phyloP scores from a whole-genome alignment of 768 basidiomycete genomes.

The Plicaturopsis crispa region DNA sequence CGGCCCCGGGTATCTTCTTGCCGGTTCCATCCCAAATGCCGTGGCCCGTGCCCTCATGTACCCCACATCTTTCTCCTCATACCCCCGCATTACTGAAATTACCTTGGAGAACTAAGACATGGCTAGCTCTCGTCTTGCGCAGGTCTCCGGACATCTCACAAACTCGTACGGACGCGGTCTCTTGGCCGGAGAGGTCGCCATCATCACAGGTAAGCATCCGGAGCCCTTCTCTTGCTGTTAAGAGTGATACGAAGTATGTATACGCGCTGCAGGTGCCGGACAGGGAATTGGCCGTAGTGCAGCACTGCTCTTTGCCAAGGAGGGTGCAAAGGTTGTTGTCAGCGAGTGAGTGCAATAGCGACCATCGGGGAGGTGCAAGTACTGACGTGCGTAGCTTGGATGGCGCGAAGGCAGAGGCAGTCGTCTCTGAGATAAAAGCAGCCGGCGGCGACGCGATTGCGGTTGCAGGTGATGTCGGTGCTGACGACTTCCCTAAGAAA shows the following conservation, averaged over 20 bases:
- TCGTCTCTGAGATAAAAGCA: constrained; percentile 66
- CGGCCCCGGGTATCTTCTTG: too few relatives aligned
- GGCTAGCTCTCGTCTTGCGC: constrained; percentile 31
- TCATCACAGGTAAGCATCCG: constrained; percentile 89
- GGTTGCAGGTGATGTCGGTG: constrained; percentile 74
- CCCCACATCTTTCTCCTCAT: too few relatives aligned
- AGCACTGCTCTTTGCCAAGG: constrained; percentile 73
- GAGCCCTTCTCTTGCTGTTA: constrained; percentile 14
- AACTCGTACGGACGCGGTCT: constrained; percentile 43
- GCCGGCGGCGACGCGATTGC: constrained; percentile 68
- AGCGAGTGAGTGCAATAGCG: constrained; percentile 55
- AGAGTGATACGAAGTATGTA: not conserved
- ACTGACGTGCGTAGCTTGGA: constrained; percentile 48
- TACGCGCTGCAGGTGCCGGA: not conserved
- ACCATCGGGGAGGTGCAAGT: not conserved
- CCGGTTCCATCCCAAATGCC: too few relatives aligned
- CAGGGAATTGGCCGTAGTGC: constrained; percentile 75
- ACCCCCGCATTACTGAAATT: too few relatives aligned
- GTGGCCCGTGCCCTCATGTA: too few relatives aligned
- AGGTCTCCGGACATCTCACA: constrained; percentile 39
- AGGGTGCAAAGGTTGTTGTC: constrained; percentile 82
- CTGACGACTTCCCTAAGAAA: constrained; percentile 76
- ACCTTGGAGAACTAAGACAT: too few relatives aligned
- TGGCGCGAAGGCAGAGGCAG: constrained; percentile 53
- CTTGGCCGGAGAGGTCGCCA: constrained; percentile 71